Evolutionary conservation across 2,329 filamentous ascomycete species (phyloP).

Genomic region (Stemphylium vesicarium): DNA sequence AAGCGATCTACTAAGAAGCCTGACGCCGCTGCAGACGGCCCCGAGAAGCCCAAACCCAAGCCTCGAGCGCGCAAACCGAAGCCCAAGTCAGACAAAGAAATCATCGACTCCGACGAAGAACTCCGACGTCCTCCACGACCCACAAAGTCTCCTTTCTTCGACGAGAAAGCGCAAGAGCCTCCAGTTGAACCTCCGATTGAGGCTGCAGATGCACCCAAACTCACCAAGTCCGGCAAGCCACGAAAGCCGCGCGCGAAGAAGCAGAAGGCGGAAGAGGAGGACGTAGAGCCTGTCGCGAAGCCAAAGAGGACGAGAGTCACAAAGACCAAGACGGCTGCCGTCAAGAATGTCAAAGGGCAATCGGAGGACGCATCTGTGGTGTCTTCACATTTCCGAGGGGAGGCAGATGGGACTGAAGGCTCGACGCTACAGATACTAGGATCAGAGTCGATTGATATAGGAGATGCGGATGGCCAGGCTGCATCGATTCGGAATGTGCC

Average conservation of each 20-base stretch:
- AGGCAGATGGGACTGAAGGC: conserved; percentile 4
- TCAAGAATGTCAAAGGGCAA: conserved; percentile 21
- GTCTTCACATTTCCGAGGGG: conserved; percentile 30
- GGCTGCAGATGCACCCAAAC: conserved; percentile 13
- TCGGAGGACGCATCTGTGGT: conserved; percentile 24
- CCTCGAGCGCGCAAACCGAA: conserved; percentile 37
- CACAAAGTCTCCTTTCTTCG: conserved; percentile 33
- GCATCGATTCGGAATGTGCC: conserved; percentile 37
- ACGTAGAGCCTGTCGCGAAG: conserved; percentile 24
- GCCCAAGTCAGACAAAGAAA: conserved; percentile 27
- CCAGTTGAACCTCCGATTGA: conserved; percentile 7
- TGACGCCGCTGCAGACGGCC: conserved; percentile 4
- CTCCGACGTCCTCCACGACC: conserved; percentile 18
- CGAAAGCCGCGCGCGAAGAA: conserved; percentile 43
- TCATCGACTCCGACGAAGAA: conserved; percentile 20
- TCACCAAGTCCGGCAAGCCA: conserved; percentile 34
- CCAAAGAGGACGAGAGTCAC: conserved; percentile 32
- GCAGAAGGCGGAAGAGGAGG: conserved; percentile 16
- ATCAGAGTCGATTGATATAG: background rate
- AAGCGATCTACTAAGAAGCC: conserved; percentile 22
- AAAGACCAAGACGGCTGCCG: conserved; percentile 26
- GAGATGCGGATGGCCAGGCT: conserved; percentile 1
- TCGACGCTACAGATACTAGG: background rate
- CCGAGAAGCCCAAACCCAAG: conserved; percentile 31
- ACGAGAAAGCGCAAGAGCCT: conserved; percentile 10